These are phyloP conservation scores for Inga laurina DNA, from an alignment of 306 rosid genomes.

Conservation along the genomic window DNA sequence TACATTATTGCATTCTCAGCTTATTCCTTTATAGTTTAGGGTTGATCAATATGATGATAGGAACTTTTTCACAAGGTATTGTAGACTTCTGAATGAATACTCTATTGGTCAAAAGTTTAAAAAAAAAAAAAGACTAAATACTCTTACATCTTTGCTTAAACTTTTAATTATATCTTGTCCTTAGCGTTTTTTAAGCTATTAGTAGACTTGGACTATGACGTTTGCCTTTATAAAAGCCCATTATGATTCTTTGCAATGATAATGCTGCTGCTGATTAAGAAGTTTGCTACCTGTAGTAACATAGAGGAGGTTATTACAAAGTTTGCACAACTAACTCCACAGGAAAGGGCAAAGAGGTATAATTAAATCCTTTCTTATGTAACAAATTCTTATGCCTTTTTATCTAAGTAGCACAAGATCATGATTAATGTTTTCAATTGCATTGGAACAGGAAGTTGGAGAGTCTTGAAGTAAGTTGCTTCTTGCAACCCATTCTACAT, in stretches of 20 bases:
- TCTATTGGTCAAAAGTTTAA: neutral
- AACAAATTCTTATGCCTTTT: slow-evolving; percentile 8
- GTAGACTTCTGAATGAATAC: neutral
- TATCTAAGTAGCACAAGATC: neutral
- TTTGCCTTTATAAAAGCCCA: neutral
- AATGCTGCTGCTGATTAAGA: neutral
- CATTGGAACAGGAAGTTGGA: slow-evolving; percentile 81
- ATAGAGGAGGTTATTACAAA: slow-evolving; percentile 78
- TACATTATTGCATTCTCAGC: neutral
- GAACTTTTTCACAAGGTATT: neutral
- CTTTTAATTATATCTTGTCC: neutral
- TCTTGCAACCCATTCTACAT: slow-evolving; percentile 27
- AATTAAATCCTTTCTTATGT: neutral
- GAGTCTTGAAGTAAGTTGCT: slow-evolving; percentile 73
- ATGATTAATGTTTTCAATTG: slow-evolving; percentile 34
- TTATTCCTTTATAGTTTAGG: neutral
- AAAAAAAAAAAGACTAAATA: neutral
- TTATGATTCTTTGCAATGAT: neutral
- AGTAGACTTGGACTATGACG: neutral
- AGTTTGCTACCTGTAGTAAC: slow-evolving; percentile 41
- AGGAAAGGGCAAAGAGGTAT: slow-evolving; percentile 85
- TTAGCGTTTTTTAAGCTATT: slow-evolving; percentile 2
- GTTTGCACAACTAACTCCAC: slow-evolving; percentile 78
- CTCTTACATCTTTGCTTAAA: neutral
- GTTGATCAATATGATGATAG: neutral